Base-by-base conservation (phyloP, 2,329 filamentous ascomycete genomes). In the Phialophora macrospora region DNA sequence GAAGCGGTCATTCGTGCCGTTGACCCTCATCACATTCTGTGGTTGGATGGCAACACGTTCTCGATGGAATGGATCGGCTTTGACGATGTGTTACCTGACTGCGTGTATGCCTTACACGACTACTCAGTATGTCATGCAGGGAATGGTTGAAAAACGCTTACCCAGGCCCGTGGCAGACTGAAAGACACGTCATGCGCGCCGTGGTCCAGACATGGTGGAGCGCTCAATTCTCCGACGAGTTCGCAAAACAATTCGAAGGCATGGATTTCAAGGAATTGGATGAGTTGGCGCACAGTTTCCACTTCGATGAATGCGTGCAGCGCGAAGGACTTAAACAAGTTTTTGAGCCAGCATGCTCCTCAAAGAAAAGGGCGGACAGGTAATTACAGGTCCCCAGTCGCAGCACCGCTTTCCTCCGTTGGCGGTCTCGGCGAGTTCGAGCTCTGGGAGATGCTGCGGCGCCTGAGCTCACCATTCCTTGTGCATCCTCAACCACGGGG, bases 261-360 rank as follows among this genome's bases (percentile, higher is more conserved):
- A 84, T 83, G 78, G 78, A 55, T 0, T 74, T 81, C 60, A 80
- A 82, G 34, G 81, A 87, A 68, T 71, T 88, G 20, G 85, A 88
- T 65, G 82, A 81, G 63, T 74, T 85, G 52, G 83, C 83, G 1
- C 76, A 74, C 11, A 84, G 79, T 63, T 88, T 87, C 70, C 78
- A 79, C 22, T 81, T 86, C 69, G 83, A 86, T 59, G 78, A 83
- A 55, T 87, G 85, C 70, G 65, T 83, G 44, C 80, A 80, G 72
- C 74, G 85, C 30, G 79, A 83, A 46, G 78, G 77, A 0, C 70
- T 87, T 87, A 69, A 86, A 86, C 67, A 76, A 80, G 65, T 81
- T 83, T 49, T 69, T 87, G 68, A 78, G 76, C 64, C 73, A 74
- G 2, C 80, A 84, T 76, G 77, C 81, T 52, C 41, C 54, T 46